A percentile compares a stretch with the other conserved stretches of the same genome.
Evolutionary conservation across 192 early-diverging fungal species (phyloP).

Genomic region (Coemansia sp.): DNA sequence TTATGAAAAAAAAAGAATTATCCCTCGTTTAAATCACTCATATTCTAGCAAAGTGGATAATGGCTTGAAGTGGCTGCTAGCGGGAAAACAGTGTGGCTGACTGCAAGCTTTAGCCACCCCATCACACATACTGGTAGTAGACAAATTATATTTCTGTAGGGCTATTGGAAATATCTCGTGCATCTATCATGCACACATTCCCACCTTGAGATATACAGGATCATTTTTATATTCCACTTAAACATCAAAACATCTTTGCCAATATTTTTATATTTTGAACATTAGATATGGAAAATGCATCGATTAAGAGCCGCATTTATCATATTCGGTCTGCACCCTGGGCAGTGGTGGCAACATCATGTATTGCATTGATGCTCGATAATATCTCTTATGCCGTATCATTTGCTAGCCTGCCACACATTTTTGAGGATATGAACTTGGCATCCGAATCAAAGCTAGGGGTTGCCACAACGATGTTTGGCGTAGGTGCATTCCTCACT

Average conservation of each 20-base stretch:
- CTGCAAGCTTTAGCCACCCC: slow-evolving; percentile 8
- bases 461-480: slow-evolving; percentile 43
- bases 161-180: neutral
- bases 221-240: neutral
- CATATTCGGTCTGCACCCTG: slow-evolving; percentile 22
- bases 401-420: slow-evolving; percentile 46
- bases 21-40: neutral
- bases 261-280: neutral
- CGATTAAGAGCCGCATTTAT: neutral
- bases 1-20: neutral
- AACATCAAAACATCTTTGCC: neutral
- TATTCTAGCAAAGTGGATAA: neutral
- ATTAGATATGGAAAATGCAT: neutral
- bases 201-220: neutral
- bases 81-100: neutral
- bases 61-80: neutral
- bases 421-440: slow-evolving; percentile 50
- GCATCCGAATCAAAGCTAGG: slow-evolving; percentile 44
- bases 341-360: slow-evolving; percentile 31
- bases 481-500: slow-evolving; percentile 35
- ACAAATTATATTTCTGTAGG: neutral
- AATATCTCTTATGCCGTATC: slow-evolving; percentile 46
- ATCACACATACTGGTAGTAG: neutral
- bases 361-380: slow-evolving; percentile 35
- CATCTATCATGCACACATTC: neutral